Conservation (phyloP, 805 yeast genomes). For the Candida glaebosa region DNA sequence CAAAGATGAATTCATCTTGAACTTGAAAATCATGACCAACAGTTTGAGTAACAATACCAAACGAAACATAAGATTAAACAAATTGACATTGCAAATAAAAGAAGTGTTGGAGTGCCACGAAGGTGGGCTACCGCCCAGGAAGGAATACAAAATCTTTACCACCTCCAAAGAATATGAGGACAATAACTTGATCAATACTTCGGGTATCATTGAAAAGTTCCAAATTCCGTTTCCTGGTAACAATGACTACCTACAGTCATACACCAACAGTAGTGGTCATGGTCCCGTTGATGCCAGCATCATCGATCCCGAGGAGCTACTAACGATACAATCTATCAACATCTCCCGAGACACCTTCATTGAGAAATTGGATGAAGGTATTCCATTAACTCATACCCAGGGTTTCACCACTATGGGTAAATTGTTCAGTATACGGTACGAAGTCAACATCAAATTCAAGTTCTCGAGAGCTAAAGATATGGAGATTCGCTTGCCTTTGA, state of each 20-base stretch:
- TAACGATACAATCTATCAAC: slow-evolving; percentile 10
- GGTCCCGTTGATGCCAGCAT: neutral
- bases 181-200: slow-evolving; percentile 20
- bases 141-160: slow-evolving; percentile 40
- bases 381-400: slow-evolving; percentile 44
- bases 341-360: slow-evolving; percentile 6
- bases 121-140: slow-evolving; percentile 46
- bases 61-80: slow-evolving; percentile 38
- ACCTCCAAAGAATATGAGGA: slow-evolving; percentile 24
- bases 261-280: slow-evolving; percentile 2
- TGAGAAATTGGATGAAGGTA: slow-evolving; percentile 31
- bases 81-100: slow-evolving; percentile 45
- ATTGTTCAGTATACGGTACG: slow-evolving; percentile 51
- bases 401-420: slow-evolving; percentile 51
- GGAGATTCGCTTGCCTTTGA: slow-evolving; percentile 48
- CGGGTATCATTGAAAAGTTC: slow-evolving; percentile 24
- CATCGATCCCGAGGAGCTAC: slow-evolving; percentile 3
- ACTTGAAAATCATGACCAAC: slow-evolving; percentile 41
- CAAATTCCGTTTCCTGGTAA: slow-evolving; percentile 28
- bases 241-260: slow-evolving; percentile 33
- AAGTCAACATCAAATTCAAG: slow-evolving; percentile 47
- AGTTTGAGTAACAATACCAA: slow-evolving; percentile 25
- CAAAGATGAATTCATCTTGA: slow-evolving; percentile 43
- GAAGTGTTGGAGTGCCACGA: slow-evolving; percentile 55
- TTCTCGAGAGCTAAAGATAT: slow-evolving; percentile 48